A percentile compares a stretch with the other conserved stretches of the same genome.
Evolutionary conservation across 768 basidiomycete species (phyloP).

Genomic region (Aureoboletus auriporus): DNA sequence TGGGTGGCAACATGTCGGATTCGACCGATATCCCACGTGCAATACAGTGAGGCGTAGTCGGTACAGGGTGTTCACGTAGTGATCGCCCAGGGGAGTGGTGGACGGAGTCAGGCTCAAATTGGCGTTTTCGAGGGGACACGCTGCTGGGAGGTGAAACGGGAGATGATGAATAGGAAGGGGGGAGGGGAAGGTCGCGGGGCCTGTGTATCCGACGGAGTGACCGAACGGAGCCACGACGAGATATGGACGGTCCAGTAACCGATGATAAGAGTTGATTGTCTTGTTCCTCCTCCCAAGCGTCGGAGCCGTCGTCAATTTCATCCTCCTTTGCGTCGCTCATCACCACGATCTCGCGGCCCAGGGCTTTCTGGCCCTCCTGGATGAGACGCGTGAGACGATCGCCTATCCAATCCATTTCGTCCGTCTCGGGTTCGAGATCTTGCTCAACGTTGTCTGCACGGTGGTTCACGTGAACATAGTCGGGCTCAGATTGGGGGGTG

Average conservation of each 20-base stretch:
- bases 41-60: constrained; percentile 14
- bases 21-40: constrained; percentile 35
- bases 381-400: constrained; percentile 66
- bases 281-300: constrained; percentile 72
- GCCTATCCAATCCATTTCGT: constrained; percentile 82
- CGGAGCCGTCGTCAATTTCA: constrained; percentile 71
- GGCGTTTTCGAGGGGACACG: constrained; percentile 32
- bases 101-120: constrained; percentile 25
- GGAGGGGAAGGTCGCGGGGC: constrained; percentile 22
- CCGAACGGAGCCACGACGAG: constrained; percentile 24
- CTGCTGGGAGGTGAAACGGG: constrained; percentile 25
- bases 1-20: constrained; percentile 23
- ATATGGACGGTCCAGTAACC: constrained; percentile 17
- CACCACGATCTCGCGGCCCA: constrained; percentile 74
- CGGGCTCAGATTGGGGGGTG: constrained; percentile 39
- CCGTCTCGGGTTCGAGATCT: constrained; percentile 36
- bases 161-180: constrained; percentile 28
- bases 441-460: constrained; percentile 33
- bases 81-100: constrained; percentile 23
- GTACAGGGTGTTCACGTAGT: constrained; percentile 4
- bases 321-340: constrained; percentile 73
- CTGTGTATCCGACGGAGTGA: constrained; percentile 21
- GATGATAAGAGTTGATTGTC: neutral
- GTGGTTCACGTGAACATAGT: constrained; percentile 31
- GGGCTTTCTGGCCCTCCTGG: constrained; percentile 73